Base-by-base conservation (phyloP, 2,329 filamentous ascomycete genomes). In the Corniculantispora saksenae region DNA sequence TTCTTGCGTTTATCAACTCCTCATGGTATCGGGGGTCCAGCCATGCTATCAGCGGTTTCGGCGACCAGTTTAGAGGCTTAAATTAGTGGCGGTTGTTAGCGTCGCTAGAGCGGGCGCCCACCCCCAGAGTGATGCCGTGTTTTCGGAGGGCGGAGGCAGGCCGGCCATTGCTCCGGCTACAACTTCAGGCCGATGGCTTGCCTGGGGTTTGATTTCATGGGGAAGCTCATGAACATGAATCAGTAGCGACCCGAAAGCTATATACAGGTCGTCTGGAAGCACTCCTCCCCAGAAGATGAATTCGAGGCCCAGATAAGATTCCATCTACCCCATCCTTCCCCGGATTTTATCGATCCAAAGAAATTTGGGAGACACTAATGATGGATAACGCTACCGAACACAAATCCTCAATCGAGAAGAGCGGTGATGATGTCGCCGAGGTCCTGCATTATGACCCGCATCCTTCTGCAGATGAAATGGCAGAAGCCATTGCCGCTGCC, bases 381-480 rank as follows among this genome's bases (percentile, higher is more conserved):
- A 21, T n/a, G 15, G 57, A 60, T 12, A 47, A 27, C 15, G 10
- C 17, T 7, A 54, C 15, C 6, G 45, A 56, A 43, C 47, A 59
- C 23, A 59, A 54, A 25, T 54, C 47, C 29, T 58, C 62, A 0
- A 53, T 59, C n/a, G 62, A 66, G 29, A 63, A 66, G 57, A 35
- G 19, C 8, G 7, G 32, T 7, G 56, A 25, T 8, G 13, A 47
- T 48, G 45, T 21, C 40, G 47, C 54, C 17, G 47, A 64, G n/a
- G 55, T 63, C 19, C 1, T 21, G 21, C 50, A 65, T 12, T 59
- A 59, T 19, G 63, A 66, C 15, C 43, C 59, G 17, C 55, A 64
- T 8, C 66, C 60, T 2, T 64, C 66, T 1, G 54, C 66, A 23
- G 66, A 67, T 21, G 66, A 57, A 32, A 62, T 67, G 43, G 66